These are phyloP conservation scores for Penicillium salamii DNA, from an alignment of 495 filamentous ascomycete species.

Conservation along the genomic window DNA sequence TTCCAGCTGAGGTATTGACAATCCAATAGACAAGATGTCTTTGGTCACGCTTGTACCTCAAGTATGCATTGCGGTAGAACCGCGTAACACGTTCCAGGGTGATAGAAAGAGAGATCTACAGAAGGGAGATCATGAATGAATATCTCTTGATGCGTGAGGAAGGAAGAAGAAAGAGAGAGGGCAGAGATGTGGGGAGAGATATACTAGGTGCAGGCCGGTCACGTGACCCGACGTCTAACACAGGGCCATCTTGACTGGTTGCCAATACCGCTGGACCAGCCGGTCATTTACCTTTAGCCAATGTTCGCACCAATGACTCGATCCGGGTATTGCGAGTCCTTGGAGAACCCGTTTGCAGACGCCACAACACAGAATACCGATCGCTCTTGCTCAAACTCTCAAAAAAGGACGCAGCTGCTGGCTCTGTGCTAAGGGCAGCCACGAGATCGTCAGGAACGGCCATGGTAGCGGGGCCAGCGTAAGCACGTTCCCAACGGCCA, in stretches of 20 bases:
- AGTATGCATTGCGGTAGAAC: too few relatives aligned
- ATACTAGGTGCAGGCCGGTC: too few relatives aligned
- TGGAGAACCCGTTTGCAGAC: conserved; percentile 36
- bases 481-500: conserved; percentile 55
- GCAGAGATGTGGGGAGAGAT: too few relatives aligned
- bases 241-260: background rate
- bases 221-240: too few relatives aligned
- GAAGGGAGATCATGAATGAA: too few relatives aligned
- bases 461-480: conserved; percentile 43
- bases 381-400: conserved; percentile 38
- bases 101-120: too few relatives aligned
- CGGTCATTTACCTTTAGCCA: conserved; percentile 16
- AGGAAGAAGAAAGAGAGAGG: too few relatives aligned
- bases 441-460: conserved; percentile 44
- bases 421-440: conserved; percentile 24
- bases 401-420: conserved; percentile 34
- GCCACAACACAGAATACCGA: conserved; percentile 41
- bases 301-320: conserved; percentile 16
- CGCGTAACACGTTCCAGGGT: too few relatives aligned
- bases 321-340: conserved; percentile 19
- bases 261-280: background rate
- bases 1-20: too few relatives aligned
- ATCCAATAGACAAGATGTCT: too few relatives aligned
- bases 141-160: too few relatives aligned
- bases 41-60: too few relatives aligned